Evolutionary conservation across 2,329 filamentous ascomycete genomes (phyloP).

Genomic region (Sporothrix phasma): DNA sequence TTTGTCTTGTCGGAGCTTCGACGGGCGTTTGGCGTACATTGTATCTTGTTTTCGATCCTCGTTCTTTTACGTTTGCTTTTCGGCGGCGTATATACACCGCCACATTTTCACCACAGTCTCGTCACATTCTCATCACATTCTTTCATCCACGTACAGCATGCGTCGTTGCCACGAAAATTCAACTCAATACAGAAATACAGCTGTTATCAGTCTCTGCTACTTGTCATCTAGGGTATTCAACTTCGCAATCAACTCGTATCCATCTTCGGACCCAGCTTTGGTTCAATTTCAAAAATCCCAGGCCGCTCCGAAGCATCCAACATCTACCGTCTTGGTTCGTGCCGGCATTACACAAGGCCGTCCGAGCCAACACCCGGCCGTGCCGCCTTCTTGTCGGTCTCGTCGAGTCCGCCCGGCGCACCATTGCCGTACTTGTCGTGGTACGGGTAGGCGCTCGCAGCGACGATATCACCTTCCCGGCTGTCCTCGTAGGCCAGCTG

Average conservation of each 20-base stretch:
- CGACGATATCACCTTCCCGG: too few species aligned
- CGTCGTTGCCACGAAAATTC: neutral
- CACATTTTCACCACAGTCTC: neutral
- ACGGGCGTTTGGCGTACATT: neutral
- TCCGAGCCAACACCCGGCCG: neutral
- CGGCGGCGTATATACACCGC: too few species aligned
- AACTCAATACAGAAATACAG: too few species aligned
- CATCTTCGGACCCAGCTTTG: too few species aligned
- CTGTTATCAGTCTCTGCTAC: neutral
- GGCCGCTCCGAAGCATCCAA: too few species aligned
- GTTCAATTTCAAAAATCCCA: too few species aligned
- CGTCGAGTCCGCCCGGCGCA: neutral
- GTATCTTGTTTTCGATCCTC: neutral
- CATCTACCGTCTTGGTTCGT: neutral
- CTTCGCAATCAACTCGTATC: neutral
- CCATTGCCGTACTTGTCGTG: neutral
- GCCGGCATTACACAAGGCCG: neutral
- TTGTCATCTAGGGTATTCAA: neutral
- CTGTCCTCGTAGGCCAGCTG: slow-evolving; percentile 35
- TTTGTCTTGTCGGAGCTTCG: neutral
- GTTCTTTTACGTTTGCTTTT: neutral
- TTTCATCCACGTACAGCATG: too few species aligned
- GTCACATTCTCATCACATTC: neutral
- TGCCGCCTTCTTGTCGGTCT: neutral
- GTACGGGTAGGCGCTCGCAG: neutral